Percentiles rank a stretch among this genome's conserved stretches.
These are phyloP conservation scores for Fusarium nematophilum DNA, from an alignment of 2,329 filamentous ascomycete species.

Conservation along the genomic window DNA sequence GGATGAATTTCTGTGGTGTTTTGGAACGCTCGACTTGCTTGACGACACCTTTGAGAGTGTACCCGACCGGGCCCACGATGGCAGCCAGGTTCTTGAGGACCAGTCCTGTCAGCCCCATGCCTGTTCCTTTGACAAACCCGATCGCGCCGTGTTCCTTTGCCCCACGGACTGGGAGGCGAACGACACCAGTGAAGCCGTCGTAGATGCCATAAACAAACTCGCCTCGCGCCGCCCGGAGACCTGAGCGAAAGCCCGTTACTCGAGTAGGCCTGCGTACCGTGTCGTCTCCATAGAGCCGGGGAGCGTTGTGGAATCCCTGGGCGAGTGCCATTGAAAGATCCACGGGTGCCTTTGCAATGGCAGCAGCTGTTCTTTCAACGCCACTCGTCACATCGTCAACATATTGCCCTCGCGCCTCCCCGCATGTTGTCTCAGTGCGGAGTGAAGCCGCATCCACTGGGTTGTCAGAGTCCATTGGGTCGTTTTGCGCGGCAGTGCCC, in stretches of 20 bases:
- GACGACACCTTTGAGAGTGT: slow-evolving; percentile 71
- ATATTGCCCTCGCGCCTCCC: slow-evolving; percentile 51
- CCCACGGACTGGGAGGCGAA: slow-evolving; percentile 68
- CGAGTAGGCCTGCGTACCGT: slow-evolving; percentile 73
- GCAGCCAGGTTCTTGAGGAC: slow-evolving; percentile 74
- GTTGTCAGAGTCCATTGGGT: slow-evolving; percentile 9
- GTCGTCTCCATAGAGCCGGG: slow-evolving; percentile 75
- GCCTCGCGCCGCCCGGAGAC: slow-evolving; percentile 68
- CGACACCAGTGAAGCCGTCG: slow-evolving; percentile 72
- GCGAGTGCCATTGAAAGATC: slow-evolving; percentile 70
- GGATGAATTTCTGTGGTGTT: slow-evolving; percentile 64
- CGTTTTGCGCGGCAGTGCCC: neutral
- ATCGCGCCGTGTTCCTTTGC: slow-evolving; percentile 63
- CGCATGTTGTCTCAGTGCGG: slow-evolving; percentile 31
- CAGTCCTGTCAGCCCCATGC: slow-evolving; percentile 72
- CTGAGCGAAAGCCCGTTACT: slow-evolving; percentile 74
- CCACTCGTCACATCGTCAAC: slow-evolving; percentile 64
- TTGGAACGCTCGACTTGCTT: slow-evolving; percentile 67
- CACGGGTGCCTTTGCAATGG: slow-evolving; percentile 68
- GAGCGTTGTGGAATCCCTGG: slow-evolving; percentile 78
- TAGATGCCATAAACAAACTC: slow-evolving; percentile 74
- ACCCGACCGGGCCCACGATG: slow-evolving; percentile 69
- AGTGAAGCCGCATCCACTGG: slow-evolving; percentile 15
- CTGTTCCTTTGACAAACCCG: slow-evolving; percentile 65
- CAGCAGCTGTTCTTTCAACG: slow-evolving; percentile 61